phyloP scores from a whole-genome alignment of 2,329 filamentous ascomycete genomes.

The Moelleriella libera region DNA sequence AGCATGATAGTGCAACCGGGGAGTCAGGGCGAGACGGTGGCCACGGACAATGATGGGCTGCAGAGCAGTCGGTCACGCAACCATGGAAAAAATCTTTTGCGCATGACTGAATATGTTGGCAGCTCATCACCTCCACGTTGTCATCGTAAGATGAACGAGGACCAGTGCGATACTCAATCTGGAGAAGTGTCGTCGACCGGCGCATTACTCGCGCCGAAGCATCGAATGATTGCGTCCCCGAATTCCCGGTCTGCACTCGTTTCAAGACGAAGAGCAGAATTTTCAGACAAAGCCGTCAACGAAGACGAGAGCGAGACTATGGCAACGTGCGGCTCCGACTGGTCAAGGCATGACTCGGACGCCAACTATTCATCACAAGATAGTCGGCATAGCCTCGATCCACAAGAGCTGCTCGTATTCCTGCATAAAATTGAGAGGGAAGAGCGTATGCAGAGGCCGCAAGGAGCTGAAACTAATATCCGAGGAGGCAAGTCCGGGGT shows the following conservation, averaged over 20 bases:
- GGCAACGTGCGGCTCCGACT: conserved; percentile 1
- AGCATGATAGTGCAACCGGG: conserved; percentile 2
- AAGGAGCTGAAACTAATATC: neutral
- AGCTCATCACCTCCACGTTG: too few relatives aligned
- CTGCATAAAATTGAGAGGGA: conserved; percentile 2
- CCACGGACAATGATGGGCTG: neutral
- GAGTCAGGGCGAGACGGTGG: neutral
- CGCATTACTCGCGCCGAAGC: too few relatives aligned
- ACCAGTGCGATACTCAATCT: too few relatives aligned
- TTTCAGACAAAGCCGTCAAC: neutral
- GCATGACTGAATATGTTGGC: neutral
- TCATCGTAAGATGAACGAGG: too few relatives aligned
- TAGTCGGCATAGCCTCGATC: neutral
- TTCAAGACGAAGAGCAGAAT: neutral
- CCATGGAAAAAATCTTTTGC: neutral
- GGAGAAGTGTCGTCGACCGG: too few relatives aligned
- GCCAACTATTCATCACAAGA: neutral
- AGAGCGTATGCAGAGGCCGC: neutral
- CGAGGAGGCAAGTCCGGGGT: neutral
- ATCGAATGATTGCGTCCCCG: too few relatives aligned
- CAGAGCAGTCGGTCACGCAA: neutral
- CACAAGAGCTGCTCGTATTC: conserved; percentile 4
- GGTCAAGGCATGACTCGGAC: neutral
- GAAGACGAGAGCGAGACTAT: neutral
- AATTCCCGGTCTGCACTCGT: neutral